Percentiles rank a stretch among this genome's conserved stretches.
These are phyloP conservation scores for Diplodia corticola DNA, from an alignment of 2,329 filamentous ascomycete species.

Conservation along the genomic window DNA sequence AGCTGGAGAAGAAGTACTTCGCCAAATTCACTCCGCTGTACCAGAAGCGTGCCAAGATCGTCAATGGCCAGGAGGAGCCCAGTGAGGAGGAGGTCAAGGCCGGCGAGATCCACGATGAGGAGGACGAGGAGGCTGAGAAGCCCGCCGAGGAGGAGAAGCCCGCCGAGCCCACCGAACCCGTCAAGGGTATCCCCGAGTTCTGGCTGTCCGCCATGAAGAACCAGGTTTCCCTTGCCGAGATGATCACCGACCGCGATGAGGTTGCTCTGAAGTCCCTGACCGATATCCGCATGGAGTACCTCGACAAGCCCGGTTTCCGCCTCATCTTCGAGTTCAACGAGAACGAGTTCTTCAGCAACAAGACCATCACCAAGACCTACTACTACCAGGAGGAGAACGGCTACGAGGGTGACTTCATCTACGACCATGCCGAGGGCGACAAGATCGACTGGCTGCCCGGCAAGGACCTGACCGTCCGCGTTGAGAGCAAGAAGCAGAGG, in stretches of 20 bases:
- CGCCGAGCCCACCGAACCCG: conserved; percentile 54
- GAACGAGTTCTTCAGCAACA: conserved; percentile 98
- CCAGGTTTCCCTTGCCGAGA: conserved; percentile 93
- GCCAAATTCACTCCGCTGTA: conserved; percentile 98
- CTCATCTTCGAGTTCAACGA: conserved; percentile 95
- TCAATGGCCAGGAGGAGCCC: conserved; percentile 85
- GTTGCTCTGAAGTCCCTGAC: conserved; percentile 83
- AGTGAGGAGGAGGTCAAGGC: conserved; percentile 83
- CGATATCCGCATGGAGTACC: conserved; percentile 98
- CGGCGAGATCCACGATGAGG: conserved; percentile 77
- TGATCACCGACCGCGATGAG: conserved; percentile 98
- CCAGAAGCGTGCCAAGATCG: conserved; percentile 87
- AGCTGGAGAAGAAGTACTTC: conserved; percentile 99
- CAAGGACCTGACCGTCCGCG: conserved; percentile 88
- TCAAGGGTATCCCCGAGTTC: conserved; percentile 93
- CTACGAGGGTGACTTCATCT: conserved; percentile 98
- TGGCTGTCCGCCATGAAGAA: conserved; percentile 99
- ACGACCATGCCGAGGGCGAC: conserved; percentile 96
- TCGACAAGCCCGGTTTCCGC: conserved; percentile 96
- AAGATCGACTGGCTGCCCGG: conserved; percentile 96
- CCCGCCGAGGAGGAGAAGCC: conserved; percentile 58
- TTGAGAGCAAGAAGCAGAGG: conserved; percentile 99
- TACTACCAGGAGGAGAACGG: conserved; percentile 99
- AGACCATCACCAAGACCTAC: conserved; percentile 96
- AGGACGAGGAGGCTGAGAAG: conserved; percentile 60